Evolutionary conservation across 345 rosid genomes (phyloP), one percentile per base, ranked within the genome.

Genomic region (Rhizophora mangle): DNA sequence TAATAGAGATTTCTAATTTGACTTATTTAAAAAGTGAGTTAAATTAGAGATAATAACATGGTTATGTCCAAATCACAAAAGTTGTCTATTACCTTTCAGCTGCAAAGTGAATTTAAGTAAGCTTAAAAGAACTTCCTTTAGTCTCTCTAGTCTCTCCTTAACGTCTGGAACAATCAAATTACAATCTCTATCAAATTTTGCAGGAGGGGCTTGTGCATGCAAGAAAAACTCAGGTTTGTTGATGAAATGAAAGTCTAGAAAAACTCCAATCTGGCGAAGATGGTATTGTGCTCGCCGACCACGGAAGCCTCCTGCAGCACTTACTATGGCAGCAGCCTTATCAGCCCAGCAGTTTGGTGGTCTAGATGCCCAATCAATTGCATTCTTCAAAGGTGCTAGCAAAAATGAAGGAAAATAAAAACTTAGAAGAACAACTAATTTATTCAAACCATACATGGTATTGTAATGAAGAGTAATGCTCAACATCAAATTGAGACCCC

Each of bases 281-380:
- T 89, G 98, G 74, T 86, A 84, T 0, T 89, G 97, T 0, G 83
- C 72, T 68, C 81, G 78, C 49, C 87, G 89, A 15, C 96, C 91
- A 1, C 92, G 90, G 19, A 69, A 73, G 10, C 86, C 32, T 75
- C 93, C 98, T 7, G 84, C 89, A 0, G 88, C 78, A 32, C 96
- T 94, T 29, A 94, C 72, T 3, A 94, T 68, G 3, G 97, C 97
- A 31, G 98, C 98, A 6, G 96, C 85, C 81, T 91, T 91, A 58
- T 85, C 93, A 16, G 87, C 96, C 88, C 90, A 89, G 36, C 87
- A 89, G 37, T 91, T 94, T 6, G 97, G 96, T 1, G 96, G 21
- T 76, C 96, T 83, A 13, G 98, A 94, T 24, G 89, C 98, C 97
- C 98, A 94, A 63, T 94, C 98, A 27, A 91, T 70, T 0, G 96